Conservation (phyloP, 352 stramenopile genomes). For the Phytophthora syringae region DNA sequence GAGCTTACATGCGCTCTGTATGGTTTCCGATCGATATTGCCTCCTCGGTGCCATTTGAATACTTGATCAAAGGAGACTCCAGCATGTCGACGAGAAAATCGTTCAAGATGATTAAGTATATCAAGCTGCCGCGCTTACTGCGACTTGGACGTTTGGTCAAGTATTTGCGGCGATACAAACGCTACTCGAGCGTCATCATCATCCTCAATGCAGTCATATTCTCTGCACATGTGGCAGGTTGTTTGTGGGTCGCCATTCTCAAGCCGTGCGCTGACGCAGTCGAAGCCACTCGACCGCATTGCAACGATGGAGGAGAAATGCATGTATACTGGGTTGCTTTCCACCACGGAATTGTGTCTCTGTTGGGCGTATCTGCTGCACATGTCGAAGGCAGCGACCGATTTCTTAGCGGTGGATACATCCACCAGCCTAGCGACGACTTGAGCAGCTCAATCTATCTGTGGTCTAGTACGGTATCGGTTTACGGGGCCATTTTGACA, state of each 20-base stretch:
- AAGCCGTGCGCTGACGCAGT: slow-evolving; percentile 42
- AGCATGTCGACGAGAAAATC: slow-evolving; percentile 62
- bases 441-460: slow-evolving; percentile 39
- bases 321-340: slow-evolving; percentile 65
- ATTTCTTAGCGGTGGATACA: slow-evolving; percentile 61
- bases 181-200: slow-evolving; percentile 66
- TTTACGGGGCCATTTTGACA: slow-evolving; percentile 52
- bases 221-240: slow-evolving; percentile 55
- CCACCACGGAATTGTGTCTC: slow-evolving; percentile 57
- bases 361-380: slow-evolving; percentile 55
- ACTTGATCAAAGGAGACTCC: slow-evolving; percentile 45
- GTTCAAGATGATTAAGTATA: slow-evolving; percentile 82
- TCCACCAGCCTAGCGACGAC: slow-evolving; percentile 20
- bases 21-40: slow-evolving; percentile 72
- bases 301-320: slow-evolving; percentile 41
- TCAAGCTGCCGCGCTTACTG: slow-evolving; percentile 65
- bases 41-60: slow-evolving; percentile 67
- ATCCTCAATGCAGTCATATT: slow-evolving; percentile 61
- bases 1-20: slow-evolving; percentile 53
- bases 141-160: slow-evolving; percentile 67
- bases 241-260: slow-evolving; percentile 64
- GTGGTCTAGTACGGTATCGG: slow-evolving; percentile 52
- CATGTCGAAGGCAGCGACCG: slow-evolving; percentile 53
- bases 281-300: slow-evolving; percentile 34
- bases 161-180: slow-evolving; percentile 63